These are phyloP conservation scores for Senna siamea DNA, from an alignment of 306 rosid genomes.

Conservation along the genomic window DNA sequence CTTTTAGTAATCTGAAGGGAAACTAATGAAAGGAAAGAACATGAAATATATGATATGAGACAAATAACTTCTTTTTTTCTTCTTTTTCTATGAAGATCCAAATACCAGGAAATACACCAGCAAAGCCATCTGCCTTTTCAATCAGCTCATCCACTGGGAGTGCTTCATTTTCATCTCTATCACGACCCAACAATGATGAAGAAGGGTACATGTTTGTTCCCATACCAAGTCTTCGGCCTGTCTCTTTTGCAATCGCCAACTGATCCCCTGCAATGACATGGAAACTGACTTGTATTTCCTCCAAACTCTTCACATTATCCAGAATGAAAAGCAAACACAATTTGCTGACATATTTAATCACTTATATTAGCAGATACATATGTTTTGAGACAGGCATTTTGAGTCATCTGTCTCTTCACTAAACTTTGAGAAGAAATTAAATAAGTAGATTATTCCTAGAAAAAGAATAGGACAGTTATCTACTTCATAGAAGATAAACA, in stretches of 20 bases:
- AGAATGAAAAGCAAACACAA: conserved; percentile 10
- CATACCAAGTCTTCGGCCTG: conserved; percentile 91
- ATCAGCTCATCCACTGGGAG: conserved; percentile 81
- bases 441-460: not conserved
- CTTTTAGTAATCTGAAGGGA: conserved; percentile 15
- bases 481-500: not conserved
- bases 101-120: conserved; percentile 89
- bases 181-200: conserved; percentile 73
- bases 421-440: not conserved
- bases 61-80: not conserved
- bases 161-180: conserved; percentile 70
- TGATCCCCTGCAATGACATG: conserved; percentile 67
- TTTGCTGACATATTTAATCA: conserved; percentile 15
- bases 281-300: conserved; percentile 20
- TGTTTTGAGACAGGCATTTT: conserved; percentile 24
- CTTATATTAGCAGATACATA: conserved; percentile 18
- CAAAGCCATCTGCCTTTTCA: conserved; percentile 91
- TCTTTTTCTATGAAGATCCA: conserved; percentile 9
- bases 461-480: not conserved
- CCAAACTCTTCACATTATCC: conserved; percentile 24
- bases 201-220: conserved; percentile 96
- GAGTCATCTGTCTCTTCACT: not conserved
- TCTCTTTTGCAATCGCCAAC: conserved; percentile 87
- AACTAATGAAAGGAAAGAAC: conserved; percentile 22
- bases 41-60: conserved; percentile 5